Conservation (phyloP, 129 eudicot species). For the Dittrichia graveolens region DNA sequence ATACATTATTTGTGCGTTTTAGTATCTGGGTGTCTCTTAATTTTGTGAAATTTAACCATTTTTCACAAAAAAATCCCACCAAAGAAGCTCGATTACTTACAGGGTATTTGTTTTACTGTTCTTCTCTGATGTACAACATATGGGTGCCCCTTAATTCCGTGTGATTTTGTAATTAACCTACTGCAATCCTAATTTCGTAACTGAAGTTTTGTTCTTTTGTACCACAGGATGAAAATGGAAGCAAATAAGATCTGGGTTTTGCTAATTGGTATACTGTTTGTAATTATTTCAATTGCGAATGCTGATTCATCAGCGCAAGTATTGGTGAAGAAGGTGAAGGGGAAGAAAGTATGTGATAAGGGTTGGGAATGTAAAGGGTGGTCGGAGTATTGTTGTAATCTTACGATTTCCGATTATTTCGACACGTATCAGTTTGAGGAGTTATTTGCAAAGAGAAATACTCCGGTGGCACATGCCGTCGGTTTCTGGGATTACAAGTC, state of each 20-base stretch:
- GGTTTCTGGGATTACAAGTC: slow-evolving; percentile 90
- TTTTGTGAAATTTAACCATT: neutral
- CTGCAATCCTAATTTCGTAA: neutral
- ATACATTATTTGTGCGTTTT: slow-evolving; percentile 9
- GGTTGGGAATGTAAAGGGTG: slow-evolving; percentile 83
- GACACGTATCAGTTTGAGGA: slow-evolving; percentile 84
- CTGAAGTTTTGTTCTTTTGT: slow-evolving; percentile 19
- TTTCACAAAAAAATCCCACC: neutral
- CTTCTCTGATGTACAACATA: too few relatives aligned
- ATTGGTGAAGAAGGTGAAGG: slow-evolving; percentile 70
- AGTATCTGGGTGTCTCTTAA: slow-evolving; percentile 4
- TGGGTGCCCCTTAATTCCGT: neutral
- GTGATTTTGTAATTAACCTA: too few relatives aligned
- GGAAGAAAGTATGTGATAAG: slow-evolving; percentile 65
- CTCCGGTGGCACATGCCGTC: slow-evolving; percentile 79
- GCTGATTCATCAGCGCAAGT: slow-evolving; percentile 45
- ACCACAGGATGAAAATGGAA: slow-evolving; percentile 28
- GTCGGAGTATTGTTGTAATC: slow-evolving; percentile 80
- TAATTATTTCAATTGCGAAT: slow-evolving; percentile 21
- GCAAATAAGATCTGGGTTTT: slow-evolving; percentile 15
- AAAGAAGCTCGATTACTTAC: neutral
- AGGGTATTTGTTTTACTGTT: too few relatives aligned
- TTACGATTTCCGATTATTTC: slow-evolving; percentile 80
- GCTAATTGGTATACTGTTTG: slow-evolving; percentile 26
- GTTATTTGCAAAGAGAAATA: slow-evolving; percentile 76